Evolutionary conservation across 192 early-diverging fungal genomes (phyloP).

Genomic region (Entophlyctis helioformis): DNA sequence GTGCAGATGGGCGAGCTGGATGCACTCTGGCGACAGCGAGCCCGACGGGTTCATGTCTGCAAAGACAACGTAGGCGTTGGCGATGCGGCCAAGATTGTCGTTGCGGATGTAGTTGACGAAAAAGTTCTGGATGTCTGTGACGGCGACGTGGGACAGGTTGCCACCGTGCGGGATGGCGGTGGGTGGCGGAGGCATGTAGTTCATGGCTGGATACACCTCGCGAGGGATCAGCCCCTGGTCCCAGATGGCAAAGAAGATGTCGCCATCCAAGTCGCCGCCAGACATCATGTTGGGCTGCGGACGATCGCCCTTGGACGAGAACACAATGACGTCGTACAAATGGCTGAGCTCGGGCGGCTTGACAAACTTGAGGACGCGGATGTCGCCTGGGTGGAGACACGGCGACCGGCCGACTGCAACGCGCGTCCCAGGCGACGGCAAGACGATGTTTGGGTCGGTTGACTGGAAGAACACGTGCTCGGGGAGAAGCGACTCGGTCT

Average conservation of each 20-base stretch:
- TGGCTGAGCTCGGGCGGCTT: constrained; percentile 16
- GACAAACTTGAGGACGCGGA: constrained; percentile 18
- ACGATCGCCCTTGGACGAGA: constrained; percentile 51
- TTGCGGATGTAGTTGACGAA: constrained; percentile 55
- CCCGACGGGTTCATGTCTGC: constrained; percentile 39
- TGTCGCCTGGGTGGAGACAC: constrained; percentile 26
- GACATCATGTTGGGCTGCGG: constrained; percentile 63
- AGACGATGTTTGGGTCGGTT: constrained; percentile 18
- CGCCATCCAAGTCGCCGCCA: constrained; percentile 77
- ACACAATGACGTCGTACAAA: constrained; percentile 58
- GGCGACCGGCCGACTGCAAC: constrained; percentile 10
- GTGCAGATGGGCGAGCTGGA: constrained; percentile 51
- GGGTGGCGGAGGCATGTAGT: constrained; percentile 31
- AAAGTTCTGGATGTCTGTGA: constrained; percentile 3
- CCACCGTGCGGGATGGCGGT: too few species aligned
- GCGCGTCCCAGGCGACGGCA: too few species aligned
- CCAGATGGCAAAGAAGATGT: constrained; percentile 52
- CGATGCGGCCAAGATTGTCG: constrained; percentile 56
- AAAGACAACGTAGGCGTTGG: constrained; percentile 52
- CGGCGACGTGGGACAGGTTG: constrained; percentile 4
- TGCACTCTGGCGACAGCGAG: constrained; percentile 33
- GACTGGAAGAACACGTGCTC: constrained; percentile 22
- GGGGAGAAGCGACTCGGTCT: constrained; percentile 18
- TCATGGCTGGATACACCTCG: constrained; percentile 31
- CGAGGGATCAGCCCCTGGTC: constrained; percentile 33